These are phyloP conservation scores for Candida pseudoglaebosa DNA, from an alignment of 805 yeast species.

Conservation along the genomic window DNA sequence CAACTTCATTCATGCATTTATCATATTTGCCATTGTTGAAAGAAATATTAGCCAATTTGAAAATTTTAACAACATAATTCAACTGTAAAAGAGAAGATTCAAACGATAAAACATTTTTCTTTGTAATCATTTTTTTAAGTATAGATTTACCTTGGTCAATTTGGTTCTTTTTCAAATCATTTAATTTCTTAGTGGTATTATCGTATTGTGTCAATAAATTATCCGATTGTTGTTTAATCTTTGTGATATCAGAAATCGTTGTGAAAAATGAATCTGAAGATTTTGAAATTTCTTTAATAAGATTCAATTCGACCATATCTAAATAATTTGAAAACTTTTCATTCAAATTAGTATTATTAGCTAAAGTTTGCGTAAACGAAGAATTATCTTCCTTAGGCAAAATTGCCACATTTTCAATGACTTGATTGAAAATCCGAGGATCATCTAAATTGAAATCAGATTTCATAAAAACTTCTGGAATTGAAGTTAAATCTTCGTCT, in stretches of 20 bases:
- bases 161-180: slow-evolving; percentile 44
- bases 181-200: slow-evolving; percentile 43
- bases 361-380: slow-evolving; percentile 25
- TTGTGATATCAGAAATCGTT: slow-evolving; percentile 74
- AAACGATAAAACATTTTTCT: slow-evolving; percentile 56
- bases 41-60: slow-evolving; percentile 34
- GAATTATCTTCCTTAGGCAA: slow-evolving; percentile 23
- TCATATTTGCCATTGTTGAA: slow-evolving; percentile 45
- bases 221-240: slow-evolving; percentile 53
- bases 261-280: slow-evolving; percentile 83
- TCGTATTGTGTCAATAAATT: slow-evolving; percentile 46
- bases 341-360: slow-evolving; percentile 57
- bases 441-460: slow-evolving; percentile 78
- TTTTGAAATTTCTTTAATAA: slow-evolving; percentile 77
- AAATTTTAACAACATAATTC: slow-evolving; percentile 29
- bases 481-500: slow-evolving; percentile 13
- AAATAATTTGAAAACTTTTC: slow-evolving; percentile 78
- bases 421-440: slow-evolving; percentile 76
- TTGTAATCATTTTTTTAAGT: slow-evolving; percentile 46
- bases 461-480: slow-evolving; percentile 70
- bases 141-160: slow-evolving; percentile 49
- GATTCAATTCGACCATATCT: slow-evolving; percentile 77
- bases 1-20: slow-evolving; percentile 54
- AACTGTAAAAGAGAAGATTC: slow-evolving; percentile 60
- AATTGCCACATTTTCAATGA: slow-evolving; percentile 53